Base-by-base conservation (phyloP, 805 yeast genomes). In the Candida morakotiae region DNA sequence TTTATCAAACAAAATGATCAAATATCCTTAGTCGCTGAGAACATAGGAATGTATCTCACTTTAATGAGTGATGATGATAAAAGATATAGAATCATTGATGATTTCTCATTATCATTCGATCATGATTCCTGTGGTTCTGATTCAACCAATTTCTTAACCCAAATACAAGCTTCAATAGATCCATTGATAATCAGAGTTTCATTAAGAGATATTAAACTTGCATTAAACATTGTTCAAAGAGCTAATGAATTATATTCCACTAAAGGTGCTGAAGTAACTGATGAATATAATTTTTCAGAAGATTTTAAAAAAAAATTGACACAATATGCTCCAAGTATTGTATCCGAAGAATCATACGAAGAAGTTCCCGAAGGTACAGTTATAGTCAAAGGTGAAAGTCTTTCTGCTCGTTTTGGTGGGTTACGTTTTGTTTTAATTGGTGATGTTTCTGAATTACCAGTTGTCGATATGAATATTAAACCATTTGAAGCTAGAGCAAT, bases 361-460 rank as follows among this genome's bases (percentile, higher is more conserved):
- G 34, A 57, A 3, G 29, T 44, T 5, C 39, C 42, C 3, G 57
- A 53, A 18, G 54, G 67, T 3, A 61, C 60, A 13, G 63, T 76
- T 1, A 52, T 81, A 2, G 63, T 86, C 5, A 75, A 76, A 41
- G 85, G 83, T 1, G 97, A 89, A 56, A 78, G 75, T 30, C 59
- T 87, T 31, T 67, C 60, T 29, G 81, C 81, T 0, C 75, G 75
- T 31, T 58, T 87, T 41, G 87, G 83, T 11, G 96, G 96, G 0
- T 53, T 85, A 43, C 69, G 96, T 43, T 58, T 88, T 33, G 94
- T 89, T 2, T 62, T 89, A 35, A 84, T 89, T 44, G 96, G 96
- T 55, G 94, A 87, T 55, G 82, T 86, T 31, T 93, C 88, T 53
- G 97, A 89, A 55, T 67, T 89, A 45, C 97, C 98, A 0, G 82